Conservation (phyloP, 2,329 filamentous ascomycete genomes). For the Colletotrichum noveboracense region DNA sequence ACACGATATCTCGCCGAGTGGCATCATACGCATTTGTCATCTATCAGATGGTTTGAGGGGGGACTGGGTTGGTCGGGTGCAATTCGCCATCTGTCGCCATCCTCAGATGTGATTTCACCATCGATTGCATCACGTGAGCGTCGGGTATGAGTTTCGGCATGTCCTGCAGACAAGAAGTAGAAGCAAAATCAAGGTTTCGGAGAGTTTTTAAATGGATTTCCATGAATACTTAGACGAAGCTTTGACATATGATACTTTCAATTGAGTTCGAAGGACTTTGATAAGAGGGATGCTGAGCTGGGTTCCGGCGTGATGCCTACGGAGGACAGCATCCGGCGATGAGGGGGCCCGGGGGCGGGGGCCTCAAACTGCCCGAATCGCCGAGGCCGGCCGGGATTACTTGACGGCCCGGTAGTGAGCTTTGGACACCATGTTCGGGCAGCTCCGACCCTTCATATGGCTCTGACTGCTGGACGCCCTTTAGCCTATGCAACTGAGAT, state of each 20-base stretch:
- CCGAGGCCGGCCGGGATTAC: not conserved
- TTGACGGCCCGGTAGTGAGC: not conserved
- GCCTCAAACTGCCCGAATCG: not conserved
- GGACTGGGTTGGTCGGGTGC: conserved; percentile 4
- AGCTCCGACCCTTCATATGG: too few relatives aligned
- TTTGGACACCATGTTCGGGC: too few relatives aligned
- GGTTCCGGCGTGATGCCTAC: not conserved
- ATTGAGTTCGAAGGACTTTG: too few relatives aligned
- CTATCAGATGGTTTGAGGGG: not conserved
- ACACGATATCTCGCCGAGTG: not conserved
- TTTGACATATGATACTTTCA: not conserved
- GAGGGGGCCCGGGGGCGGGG: not conserved
- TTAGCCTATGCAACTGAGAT: too few relatives aligned
- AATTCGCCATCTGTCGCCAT: conserved; percentile 21
- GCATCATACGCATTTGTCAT: conserved; percentile 6
- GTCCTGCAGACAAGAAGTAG: not conserved
- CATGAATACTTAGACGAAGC: rapidly evolving
- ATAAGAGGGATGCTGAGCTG: not conserved
- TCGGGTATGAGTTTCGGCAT: not conserved
- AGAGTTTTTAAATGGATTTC: rapidly evolving
- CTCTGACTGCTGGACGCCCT: too few relatives aligned
- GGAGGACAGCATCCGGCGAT: not conserved
- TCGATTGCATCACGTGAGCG: conserved; percentile 16
- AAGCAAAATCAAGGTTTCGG: not conserved
- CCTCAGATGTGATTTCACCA: conserved; percentile 17